These are phyloP conservation scores for Ceratobasidium sp. DNA, from an alignment of 1,284 basidiomycete species.

Conservation along the genomic window DNA sequence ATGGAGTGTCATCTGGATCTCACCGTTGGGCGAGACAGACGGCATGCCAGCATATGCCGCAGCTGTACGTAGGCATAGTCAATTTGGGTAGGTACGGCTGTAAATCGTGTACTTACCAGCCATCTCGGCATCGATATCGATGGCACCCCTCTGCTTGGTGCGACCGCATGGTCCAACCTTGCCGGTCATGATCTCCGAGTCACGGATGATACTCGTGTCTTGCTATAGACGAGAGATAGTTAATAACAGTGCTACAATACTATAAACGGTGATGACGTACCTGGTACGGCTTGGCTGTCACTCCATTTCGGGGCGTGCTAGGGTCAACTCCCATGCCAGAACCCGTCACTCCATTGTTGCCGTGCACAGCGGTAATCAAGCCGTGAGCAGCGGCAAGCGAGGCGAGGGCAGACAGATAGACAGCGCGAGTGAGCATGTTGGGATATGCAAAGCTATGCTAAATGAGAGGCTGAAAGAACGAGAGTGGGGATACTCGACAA, in stretches of 20 bases:
- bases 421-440: slow-evolving; percentile 36
- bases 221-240: slow-evolving; percentile 36
- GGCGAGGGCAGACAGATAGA: slow-evolving; percentile 39
- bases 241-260: slow-evolving; percentile 23
- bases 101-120: slow-evolving; percentile 42
- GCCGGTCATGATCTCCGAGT: slow-evolving; percentile 51
- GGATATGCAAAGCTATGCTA: neutral
- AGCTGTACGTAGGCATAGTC: neutral
- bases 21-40: slow-evolving; percentile 7
- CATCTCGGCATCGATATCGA: slow-evolving; percentile 51
- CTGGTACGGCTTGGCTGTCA: slow-evolving; percentile 50
- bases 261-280: slow-evolving; percentile 46
- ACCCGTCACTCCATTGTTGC: slow-evolving; percentile 52
- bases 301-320: slow-evolving; percentile 53
- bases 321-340: slow-evolving; percentile 52
- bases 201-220: slow-evolving; percentile 52
- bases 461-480: neutral
- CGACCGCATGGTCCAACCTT: slow-evolving; percentile 51
- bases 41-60: slow-evolving; percentile 21
- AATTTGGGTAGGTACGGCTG: neutral
- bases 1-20: slow-evolving; percentile 36
- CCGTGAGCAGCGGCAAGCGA: slow-evolving; percentile 50
- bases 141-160: slow-evolving; percentile 51
- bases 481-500: neutral
- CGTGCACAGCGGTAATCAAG: slow-evolving; percentile 51